Base-by-base conservation (phyloP, 495 filamentous ascomycete genomes). In the Aspergillus cavernicola region DNA sequence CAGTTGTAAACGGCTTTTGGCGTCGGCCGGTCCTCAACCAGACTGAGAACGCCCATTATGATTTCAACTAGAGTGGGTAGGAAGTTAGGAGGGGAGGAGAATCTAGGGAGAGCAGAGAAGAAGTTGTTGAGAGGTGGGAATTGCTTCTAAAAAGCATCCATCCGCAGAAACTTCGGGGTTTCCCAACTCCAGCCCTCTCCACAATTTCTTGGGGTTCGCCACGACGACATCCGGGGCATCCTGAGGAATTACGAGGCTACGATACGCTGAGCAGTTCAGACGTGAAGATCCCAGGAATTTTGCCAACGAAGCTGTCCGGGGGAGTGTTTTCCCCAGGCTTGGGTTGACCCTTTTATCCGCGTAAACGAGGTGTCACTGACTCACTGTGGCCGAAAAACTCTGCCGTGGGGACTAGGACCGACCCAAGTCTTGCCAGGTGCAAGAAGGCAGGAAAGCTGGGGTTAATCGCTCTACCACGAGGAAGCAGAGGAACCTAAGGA, bases 1-100 rank as follows among this genome's bases (percentile, higher is more conserved):
- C 85, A 89, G 71, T 89, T 89, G 78, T 88, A 89, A 58, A 89
- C 86, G 37, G 74, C 70, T 50, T 70, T 68, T 1, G 83, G 83
- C 59, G 85, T 85, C 24, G 83, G 81, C 63, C 81, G 66, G 62
- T 88, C 84, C 66, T 88, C 83, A 46, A 80, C 77, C 40, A 85
- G 67, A 18, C 71, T 68, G 53, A 85, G 73, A 57, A 85, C 59
- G 47, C 77, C 79, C 82, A 86, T 85, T 37, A 57, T 76, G 44
- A 28, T n/a, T 29, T 29, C 26, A 29, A 29, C 26, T 4, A 9
- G 11, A 42, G 19, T 42, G 39, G 39, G 13, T n/a, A 42, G 19
- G 19, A 13, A 1, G 16, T 26, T 23, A 29, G 26, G 26, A 29
- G 26, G 26, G n/a, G n/a, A n/a, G n/a, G n/a, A n/a, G n/a, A n/a